Evolutionary conservation across 106 monocot genomes (phyloP), one percentile per base, ranked within the genome.

Genomic region (Acorus calamus): DNA sequence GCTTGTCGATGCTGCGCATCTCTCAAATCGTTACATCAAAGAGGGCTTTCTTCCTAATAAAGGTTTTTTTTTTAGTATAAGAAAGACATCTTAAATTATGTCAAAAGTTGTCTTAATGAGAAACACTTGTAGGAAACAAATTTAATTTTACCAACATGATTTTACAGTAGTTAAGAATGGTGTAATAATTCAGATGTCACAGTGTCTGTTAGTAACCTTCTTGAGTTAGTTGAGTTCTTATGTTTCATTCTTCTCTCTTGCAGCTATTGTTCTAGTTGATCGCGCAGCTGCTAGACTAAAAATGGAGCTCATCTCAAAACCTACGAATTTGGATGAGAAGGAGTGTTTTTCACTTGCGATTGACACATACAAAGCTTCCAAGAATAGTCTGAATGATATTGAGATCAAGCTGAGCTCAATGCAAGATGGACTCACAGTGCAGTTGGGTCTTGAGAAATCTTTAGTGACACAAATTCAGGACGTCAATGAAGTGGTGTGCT

Each of bases 221-320:
- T 60, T 60, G 2, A n/a, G 14, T 13, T 7, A 58, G 49, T 52
- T 8, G 7, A 7, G 13, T 51, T 14, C 65, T 12, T 65, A 47
- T 52, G 13, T 49, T 52, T 53, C 50, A 8, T 42, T 10, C 2
- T 12, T 65, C 7, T 50, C 14, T 53, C 49, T 11, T 64, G 59
- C 80, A 98, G 98, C 98, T 60, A 99, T 99, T 77, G 98, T 92
- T 72, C 73, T 99, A 55, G 92, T 99, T 52, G 98, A 99, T 71
- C 92, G 92, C 68, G 83, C 98, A 58, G 98, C 98, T 75, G 98
- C 98, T n/a, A 99, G 92, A 65, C 66, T 99, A 59, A 99, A 99
- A 71, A 92, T 99, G 92, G n/a, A n/a, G n/a, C n/a, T n/a, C n/a
- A n/a, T n/a, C n/a, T n/a, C n/a, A n/a, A n/a, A n/a, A n/a, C n/a